phyloP scores from a whole-genome alignment of 1,139 yeast genomes.

The Candida gigantensis region DNA sequence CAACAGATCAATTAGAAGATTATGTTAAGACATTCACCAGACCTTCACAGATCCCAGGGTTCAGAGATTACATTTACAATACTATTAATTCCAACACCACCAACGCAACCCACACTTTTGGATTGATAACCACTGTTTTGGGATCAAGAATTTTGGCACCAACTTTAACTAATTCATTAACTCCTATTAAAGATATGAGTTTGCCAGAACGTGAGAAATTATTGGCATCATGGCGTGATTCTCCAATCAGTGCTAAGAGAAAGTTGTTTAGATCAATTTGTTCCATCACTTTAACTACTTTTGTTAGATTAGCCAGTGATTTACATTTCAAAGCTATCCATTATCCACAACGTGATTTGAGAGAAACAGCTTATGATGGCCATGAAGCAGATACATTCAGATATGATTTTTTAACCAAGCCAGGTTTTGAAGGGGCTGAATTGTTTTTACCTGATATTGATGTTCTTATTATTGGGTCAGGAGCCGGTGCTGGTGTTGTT shows the following conservation, averaged over 20 bases:
- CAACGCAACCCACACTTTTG: constrained; percentile 22
- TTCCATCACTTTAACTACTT: constrained; percentile 26
- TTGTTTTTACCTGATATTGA: constrained; percentile 41
- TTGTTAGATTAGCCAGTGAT: constrained; percentile 29
- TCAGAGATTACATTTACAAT: constrained; percentile 21
- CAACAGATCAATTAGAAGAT: constrained; percentile 32
- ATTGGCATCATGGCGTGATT: constrained; percentile 40
- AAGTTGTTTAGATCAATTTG: constrained; percentile 29
- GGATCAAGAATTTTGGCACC: constrained; percentile 38
- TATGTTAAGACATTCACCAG: constrained; percentile 29
- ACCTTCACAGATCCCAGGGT: constrained; percentile 35
- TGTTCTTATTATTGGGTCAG: constrained; percentile 57
- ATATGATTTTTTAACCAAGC: constrained; percentile 36
- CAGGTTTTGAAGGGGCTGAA: constrained; percentile 30
- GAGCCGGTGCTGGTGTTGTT: constrained; percentile 60
- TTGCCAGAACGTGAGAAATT: constrained; percentile 29
- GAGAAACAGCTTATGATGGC: constrained; percentile 31
- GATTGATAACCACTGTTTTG: constrained; percentile 27
- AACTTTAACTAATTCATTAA: constrained; percentile 35
- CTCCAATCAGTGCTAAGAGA: constrained; percentile 32
- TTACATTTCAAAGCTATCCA: constrained; percentile 38
- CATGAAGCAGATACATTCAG: constrained; percentile 27
- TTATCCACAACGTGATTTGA: constrained; percentile 33
- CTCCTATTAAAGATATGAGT: constrained; percentile 40
- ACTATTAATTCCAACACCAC: constrained; percentile 20